Base-by-base conservation (phyloP, 148 eudicot species). In the Dianthus caryophyllus region DNA sequence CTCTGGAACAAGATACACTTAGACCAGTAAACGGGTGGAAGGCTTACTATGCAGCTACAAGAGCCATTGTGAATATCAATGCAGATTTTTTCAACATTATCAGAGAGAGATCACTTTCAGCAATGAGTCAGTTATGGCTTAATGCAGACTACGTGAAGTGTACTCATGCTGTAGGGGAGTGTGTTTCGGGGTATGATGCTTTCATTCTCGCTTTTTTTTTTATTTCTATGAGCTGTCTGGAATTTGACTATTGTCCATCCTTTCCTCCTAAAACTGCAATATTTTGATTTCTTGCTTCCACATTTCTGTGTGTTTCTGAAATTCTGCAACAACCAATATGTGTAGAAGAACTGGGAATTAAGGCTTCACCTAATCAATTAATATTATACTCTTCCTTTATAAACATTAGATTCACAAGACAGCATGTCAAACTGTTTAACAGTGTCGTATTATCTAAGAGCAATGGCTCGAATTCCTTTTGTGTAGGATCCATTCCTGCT, bases 31-130 rank as follows among this genome's bases (percentile, higher is more conserved):
- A 86, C 78, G 97, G 99, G 69, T 90, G 97, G 99, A 94, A 94
- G 84, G 99, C 99, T 26, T 94, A 94, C 72, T 94, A 94, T 82
- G 99, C 97, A 62, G 92, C 93, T 73, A 90, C 97, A 49, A 88
- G 96, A 80, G 96, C 92, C 30, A 81, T 94, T 83, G 78, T 90
- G 77, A 86, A 79, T 76, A 68, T 77, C 38, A 94, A 94, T 81
- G 75, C 88, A 66, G 90, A 86, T n/a, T 94, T 94, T 75, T 90
- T 90, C 74, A 76, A 79, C 77, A 79, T 88, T 65, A 70, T 88
- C 71, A 86, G 97, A 72, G 96, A 88, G 13, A 82, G 92, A 73
- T 83, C 90, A 22, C 83, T 90, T 76, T 76, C 79, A 58, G 84
- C 84, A 58, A 94, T 94, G 99, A 81, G 96, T 73, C 85, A 74